A percentile compares a stretch with the other conserved stretches of the same genome.
Evolutionary conservation across 495 filamentous ascomycete genomes (phyloP).

Genomic region (Xylaria intraflava): DNA sequence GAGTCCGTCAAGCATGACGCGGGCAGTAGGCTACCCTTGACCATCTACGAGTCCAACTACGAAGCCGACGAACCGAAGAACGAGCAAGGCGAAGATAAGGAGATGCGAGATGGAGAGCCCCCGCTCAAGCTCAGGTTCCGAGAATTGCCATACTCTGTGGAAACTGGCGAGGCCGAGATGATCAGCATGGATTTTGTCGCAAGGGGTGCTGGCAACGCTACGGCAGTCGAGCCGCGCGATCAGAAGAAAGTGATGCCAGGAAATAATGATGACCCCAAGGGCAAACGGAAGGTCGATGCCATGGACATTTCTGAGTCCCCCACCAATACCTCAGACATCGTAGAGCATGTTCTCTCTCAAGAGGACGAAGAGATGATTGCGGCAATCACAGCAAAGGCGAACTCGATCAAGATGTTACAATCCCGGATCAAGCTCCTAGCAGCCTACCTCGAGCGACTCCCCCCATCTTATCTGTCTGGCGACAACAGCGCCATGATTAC

Average conservation of each 20-base stretch:
- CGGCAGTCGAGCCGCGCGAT: slow-evolving; percentile 43
- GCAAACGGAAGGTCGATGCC: slow-evolving; percentile 38
- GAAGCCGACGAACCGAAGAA: slow-evolving; percentile 52
- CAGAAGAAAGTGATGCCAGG: slow-evolving; percentile 28
- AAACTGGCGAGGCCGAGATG: slow-evolving; percentile 96
- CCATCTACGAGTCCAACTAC: slow-evolving; percentile 80
- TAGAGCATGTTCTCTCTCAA: slow-evolving; percentile 48
- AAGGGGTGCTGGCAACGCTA: slow-evolving; percentile 70
- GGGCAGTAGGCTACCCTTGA: slow-evolving; percentile 78
- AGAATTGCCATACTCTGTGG: slow-evolving; percentile 76
- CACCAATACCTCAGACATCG: slow-evolving; percentile 22
- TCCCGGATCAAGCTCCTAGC: slow-evolving; percentile 75
- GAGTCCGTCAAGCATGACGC: slow-evolving; percentile 46
- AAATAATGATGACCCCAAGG: slow-evolving; percentile 35
- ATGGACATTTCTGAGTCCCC: slow-evolving; percentile 14
- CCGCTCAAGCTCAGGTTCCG: slow-evolving; percentile 64
- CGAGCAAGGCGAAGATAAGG: slow-evolving; percentile 54
- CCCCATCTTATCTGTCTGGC: slow-evolving; percentile 51
- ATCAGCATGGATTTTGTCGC: slow-evolving; percentile 91
- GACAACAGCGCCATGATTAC: slow-evolving; percentile 29
- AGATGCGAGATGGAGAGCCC: slow-evolving; percentile 67
- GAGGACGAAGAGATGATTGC: slow-evolving; percentile 71
- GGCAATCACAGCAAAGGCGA: slow-evolving; percentile 73
- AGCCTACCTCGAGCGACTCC: slow-evolving; percentile 69
- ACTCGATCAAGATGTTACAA: slow-evolving; percentile 87